Evolutionary conservation across 1,284 basidiomycete genomes (phyloP).

Genomic region (Paramarasmius palmivorus): DNA sequence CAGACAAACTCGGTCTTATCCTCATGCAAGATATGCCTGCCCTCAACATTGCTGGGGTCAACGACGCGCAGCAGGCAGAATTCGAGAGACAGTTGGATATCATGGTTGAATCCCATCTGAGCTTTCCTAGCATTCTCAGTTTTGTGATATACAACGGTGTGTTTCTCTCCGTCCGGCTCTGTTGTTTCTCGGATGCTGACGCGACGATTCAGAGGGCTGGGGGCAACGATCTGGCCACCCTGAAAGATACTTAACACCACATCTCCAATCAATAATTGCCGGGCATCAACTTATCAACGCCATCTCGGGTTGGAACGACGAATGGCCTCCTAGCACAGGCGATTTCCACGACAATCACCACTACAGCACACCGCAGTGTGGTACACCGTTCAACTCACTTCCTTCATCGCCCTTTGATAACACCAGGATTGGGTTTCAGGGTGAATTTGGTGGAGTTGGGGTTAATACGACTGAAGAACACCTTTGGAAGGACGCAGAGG

Average conservation of each 20-base stretch:
- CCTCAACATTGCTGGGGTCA: conserved; percentile 4
- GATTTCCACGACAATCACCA: conserved; percentile 19
- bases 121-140: conserved; percentile 14
- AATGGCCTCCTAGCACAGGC: conserved; percentile 11
- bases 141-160: conserved; percentile 18
- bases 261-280: conserved; percentile 7
- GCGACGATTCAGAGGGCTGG: conserved; percentile 15
- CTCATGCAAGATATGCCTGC: conserved; percentile 20
- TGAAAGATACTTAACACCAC: conserved; percentile 14
- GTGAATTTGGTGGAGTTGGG: conserved; percentile 17
- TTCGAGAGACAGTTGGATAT: conserved; percentile 17
- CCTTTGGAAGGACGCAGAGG: conserved; percentile 16
- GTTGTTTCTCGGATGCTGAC: neutral
- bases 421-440: conserved; percentile 15
- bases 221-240: conserved; percentile 11
- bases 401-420: conserved; percentile 10
- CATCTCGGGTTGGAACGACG: conserved; percentile 19
- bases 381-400: conserved; percentile 14
- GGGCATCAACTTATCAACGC: conserved; percentile 18
- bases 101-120: conserved; percentile 11
- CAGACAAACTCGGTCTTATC: conserved; percentile 13
- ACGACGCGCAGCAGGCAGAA: conserved; percentile 14
- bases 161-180: neutral
- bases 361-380: conserved; percentile 17
- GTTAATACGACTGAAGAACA: conserved; percentile 13